These are phyloP conservation scores for Chrysanthemum makinoi DNA, from an alignment of 129 eudicot species.

Conservation along the genomic window DNA sequence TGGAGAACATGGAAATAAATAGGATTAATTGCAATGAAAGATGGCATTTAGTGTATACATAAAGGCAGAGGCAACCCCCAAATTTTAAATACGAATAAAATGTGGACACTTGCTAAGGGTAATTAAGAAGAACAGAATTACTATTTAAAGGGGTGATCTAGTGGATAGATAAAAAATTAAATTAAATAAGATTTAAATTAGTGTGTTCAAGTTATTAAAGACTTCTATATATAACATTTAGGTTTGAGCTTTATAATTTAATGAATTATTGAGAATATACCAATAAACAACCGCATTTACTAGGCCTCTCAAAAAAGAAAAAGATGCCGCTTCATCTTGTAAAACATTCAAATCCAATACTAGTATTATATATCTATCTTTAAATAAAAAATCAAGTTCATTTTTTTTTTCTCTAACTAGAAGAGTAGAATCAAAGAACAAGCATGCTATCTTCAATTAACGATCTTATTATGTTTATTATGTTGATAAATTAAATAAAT, in stretches of 20 bases:
- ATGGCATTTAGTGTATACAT: slow-evolving; percentile 43
- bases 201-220: neutral
- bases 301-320: neutral
- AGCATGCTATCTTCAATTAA: slow-evolving; percentile 2
- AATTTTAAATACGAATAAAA: slow-evolving; percentile 20
- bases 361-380: neutral
- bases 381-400: neutral
- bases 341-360: neutral
- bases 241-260: neutral
- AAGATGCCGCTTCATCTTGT: neutral
- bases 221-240: neutral
- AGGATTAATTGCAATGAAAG: slow-evolving; percentile 43
- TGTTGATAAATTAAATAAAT: neutral
- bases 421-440: no score
- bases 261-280: no score
- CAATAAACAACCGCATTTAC: no score
- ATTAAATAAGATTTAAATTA: neutral
- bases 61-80: slow-evolving; percentile 39
- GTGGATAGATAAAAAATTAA: neutral
- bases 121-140: neutral
- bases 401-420: no score
- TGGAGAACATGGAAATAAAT: slow-evolving; percentile 46
- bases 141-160: slow-evolving; percentile 6
- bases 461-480: neutral
- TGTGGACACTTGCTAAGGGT: slow-evolving; percentile 13